Evolutionary conservation across 2,329 filamentous ascomycete genomes (phyloP).

Genomic region (Emmonsia crescens): DNA sequence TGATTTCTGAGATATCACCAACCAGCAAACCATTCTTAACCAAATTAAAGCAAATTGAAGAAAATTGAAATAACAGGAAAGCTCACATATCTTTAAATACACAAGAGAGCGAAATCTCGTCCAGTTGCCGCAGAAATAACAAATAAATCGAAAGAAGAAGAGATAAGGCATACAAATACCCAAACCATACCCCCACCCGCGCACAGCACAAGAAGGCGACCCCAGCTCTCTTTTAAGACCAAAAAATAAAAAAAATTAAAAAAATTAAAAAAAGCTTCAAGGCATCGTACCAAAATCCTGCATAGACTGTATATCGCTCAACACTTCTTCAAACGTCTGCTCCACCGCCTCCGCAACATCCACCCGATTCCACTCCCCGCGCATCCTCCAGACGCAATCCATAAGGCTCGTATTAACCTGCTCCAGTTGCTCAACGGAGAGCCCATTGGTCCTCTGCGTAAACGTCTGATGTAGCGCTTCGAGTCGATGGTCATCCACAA

Average conservation of each 20-base stretch:
- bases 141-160: conserved; percentile 3
- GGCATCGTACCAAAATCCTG: conserved; percentile 21
- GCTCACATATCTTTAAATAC: background rate
- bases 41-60: background rate
- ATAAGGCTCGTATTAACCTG: conserved; percentile 85
- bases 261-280: background rate
- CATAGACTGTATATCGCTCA: conserved; percentile 49
- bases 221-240: no score
- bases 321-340: conserved; percentile 61
- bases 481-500: conserved; percentile 42
- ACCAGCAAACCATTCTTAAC: background rate
- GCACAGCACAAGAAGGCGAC: background rate
- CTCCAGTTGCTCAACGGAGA: conserved; percentile 86
- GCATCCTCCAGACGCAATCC: conserved; percentile 73
- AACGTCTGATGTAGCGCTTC: conserved; percentile 51
- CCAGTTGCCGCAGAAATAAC: conserved; percentile 1
- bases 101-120: background rate
- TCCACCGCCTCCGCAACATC: conserved; percentile 55
- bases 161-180: background rate
- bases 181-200: background rate
- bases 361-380: conserved; percentile 74
- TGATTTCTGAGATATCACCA: background rate
- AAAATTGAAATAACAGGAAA: background rate
- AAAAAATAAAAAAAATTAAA: background rate
- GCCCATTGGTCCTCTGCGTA: conserved; percentile 58